Base-by-base conservation (phyloP, 192 early-diverging fungal species). In the Backusella mclennaniae region DNA sequence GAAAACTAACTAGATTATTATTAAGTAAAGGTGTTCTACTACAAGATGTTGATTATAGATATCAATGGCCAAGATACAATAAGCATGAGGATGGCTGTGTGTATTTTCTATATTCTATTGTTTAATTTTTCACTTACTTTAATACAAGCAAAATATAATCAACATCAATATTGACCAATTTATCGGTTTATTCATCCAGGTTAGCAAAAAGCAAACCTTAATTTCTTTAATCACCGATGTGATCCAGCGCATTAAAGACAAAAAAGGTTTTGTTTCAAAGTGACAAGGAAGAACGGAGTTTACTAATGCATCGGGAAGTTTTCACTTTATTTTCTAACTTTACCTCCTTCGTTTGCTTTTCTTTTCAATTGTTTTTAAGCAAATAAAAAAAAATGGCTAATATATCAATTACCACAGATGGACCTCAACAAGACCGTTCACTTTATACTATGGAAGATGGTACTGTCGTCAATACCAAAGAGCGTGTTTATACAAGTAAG, bases 401-500 rank as follows among this genome's bases (percentile, higher is more conserved):
- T 73, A 56, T 38, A 11, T 36, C 33, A 15, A 73, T 73, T 19
- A 49, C 53, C 1, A 56, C 46, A 56, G 33, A 35, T 80, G 84
- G 9, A 82, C 85, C 74, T 89, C 92, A 52, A 93, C 94, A 80
- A 92, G 68, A 69, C 9, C 35, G 93, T 78, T 91, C 92, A 26
- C 81, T 92, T 52, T 90, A 94, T 76, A 89, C 83, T 68, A 78
- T 86, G 73, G 94, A 93, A 31, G 88, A 90, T 77, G 93, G 92
- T 69, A 85, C 85, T 36, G 85, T 87, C 21, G 91, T 93, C 15
- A 87, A 88, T 33, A 95, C 94, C 19, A 80, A 77, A 0, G 91
- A 92, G 29, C 88, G 95, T 6, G 80, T 90, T 69, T 84, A 85
- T 76, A 93, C 91, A 92, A 93, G 93, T 93, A 83, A 33, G 53